phyloP scores from a whole-genome alignment of 768 basidiomycete species.

The Pleurotus tuber-regium region DNA sequence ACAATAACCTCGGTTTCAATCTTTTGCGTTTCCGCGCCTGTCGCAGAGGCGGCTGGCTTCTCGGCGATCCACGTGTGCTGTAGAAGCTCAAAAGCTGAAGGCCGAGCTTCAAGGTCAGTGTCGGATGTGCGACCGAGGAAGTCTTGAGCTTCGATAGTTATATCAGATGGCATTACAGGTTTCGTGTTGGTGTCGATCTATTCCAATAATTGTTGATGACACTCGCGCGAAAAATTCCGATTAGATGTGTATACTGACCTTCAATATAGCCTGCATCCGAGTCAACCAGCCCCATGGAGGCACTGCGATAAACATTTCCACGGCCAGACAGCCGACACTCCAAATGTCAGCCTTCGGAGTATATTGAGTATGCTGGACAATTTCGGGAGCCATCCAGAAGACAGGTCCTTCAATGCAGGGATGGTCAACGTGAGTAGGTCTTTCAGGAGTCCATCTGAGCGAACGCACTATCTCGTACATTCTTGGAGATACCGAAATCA shows the following conservation, averaged over 20 bases:
- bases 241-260: conserved; percentile 44
- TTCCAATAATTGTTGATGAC: not conserved
- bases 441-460: not conserved
- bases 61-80: conserved; percentile 72
- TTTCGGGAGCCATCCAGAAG: conserved; percentile 99
- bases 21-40: conserved; percentile 12
- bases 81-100: conserved; percentile 74
- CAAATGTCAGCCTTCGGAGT: conserved; percentile 94
- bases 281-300: conserved; percentile 95
- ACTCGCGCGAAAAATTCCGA: not conserved
- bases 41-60: conserved; percentile 22
- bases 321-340: conserved; percentile 92
- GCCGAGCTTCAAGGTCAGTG: conserved; percentile 75
- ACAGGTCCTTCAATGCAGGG: conserved; percentile 96
- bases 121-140: conserved; percentile 88
- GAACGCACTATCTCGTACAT: conserved; percentile 54
- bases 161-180: conserved; percentile 88
- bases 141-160: conserved; percentile 82
- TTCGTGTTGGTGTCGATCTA: conserved; percentile 91
- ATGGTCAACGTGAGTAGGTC: conserved; percentile 65
- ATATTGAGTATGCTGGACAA: conserved; percentile 93
- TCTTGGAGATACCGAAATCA: conserved; percentile 11
- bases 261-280: conserved; percentile 99
- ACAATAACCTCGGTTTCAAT: conserved; percentile 7
- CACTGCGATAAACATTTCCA: conserved; percentile 96